A percentile compares a stretch with the other conserved stretches of the same genome.
Conservation (phyloP, 2,329 filamentous ascomycete genomes). For the Phaeosphaeria sp. region DNA sequence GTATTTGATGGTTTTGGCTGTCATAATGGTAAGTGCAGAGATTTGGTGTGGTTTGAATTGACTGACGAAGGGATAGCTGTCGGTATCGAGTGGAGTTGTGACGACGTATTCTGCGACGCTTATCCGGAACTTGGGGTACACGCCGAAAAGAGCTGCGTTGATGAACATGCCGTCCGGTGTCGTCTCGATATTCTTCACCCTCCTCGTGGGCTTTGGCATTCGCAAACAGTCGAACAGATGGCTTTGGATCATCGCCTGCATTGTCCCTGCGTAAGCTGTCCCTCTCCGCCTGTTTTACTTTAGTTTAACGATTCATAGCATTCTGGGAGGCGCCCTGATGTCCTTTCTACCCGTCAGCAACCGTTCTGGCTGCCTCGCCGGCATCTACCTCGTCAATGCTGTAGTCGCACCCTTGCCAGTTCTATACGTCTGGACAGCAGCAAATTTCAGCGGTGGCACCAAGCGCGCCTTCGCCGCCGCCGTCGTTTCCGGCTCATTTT, state of each 20-base stretch:
- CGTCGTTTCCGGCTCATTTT: constrained; percentile 43
- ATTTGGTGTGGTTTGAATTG: not conserved
- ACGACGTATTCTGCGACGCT: constrained; percentile 29
- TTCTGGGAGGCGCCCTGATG: constrained; percentile 19
- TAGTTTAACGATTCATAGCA: not conserved
- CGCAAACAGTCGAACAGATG: constrained; percentile 18
- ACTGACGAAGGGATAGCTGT: constrained; percentile 8
- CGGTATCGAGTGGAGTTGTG: constrained; percentile 21
- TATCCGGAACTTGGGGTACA: constrained; percentile 26
- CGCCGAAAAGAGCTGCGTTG: constrained; percentile 20
- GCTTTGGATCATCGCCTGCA: constrained; percentile 37
- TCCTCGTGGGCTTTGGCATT: constrained; percentile 18
- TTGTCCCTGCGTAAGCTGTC: constrained; percentile 7
- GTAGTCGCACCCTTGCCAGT: constrained; percentile 24
- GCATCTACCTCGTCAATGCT: constrained; percentile 27
- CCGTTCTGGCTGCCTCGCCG: constrained; percentile 20
- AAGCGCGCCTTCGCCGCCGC: constrained; percentile 45
- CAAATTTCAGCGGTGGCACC: constrained; percentile 39
- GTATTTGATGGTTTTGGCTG: constrained; percentile 49
- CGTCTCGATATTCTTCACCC: constrained; percentile 21
- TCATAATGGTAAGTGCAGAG: constrained; percentile 11
- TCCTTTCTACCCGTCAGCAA: constrained; percentile 23
- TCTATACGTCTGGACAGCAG: constrained; percentile 20
- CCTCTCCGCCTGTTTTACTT: not conserved
- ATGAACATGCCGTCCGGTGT: constrained; percentile 29